Evolutionary conservation across 257 asterid genomes (phyloP), one percentile per base, ranked within the genome.

Genomic region (Vinca minor): DNA sequence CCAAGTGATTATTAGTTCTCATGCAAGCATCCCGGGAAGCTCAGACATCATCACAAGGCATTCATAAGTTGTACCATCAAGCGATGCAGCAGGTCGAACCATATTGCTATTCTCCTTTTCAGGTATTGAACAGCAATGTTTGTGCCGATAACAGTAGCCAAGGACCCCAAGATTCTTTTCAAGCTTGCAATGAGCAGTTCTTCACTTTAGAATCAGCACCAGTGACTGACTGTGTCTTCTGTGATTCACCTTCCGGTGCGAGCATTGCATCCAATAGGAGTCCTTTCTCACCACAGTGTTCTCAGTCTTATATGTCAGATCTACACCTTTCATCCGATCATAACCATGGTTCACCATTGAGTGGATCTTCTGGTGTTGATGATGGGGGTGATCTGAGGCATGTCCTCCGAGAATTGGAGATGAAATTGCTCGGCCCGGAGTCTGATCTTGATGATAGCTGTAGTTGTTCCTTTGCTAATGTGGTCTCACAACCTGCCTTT

Each of bases 161-260:
- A 48, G 92, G 84, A 31, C 58, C 73, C 41, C 89, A 80, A 46
- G 77, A 74, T 54, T 78, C 88, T 36, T 84, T 78, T 66, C 84
- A 80, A 68, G 49, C 85, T 26, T 63, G 45, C 77, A 64, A 72
- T 9, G 94, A 84, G 29, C 85, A 82, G 34, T 87, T 84, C 70
- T 87, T 77, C 81, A 89, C 97, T 52, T 76, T 93, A 56, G 97
- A 93, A 46, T 93, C 99, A n/a, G 73, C 85, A 2, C 95, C 99
- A 15, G 84, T 74, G 8, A 29, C 77, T 23, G 84, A 72, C 32
- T 82, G 60, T 28, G 52, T 67, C 17, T 32, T 57, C 62, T 81
- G 83, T 46, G 79, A 69, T 72, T 89, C 96, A 8, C 84, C 96
- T 68, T 82, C 95, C 32, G 75, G 87, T 49, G 71, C 69, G 36